Evolutionary conservation across 2,329 filamentous ascomycete species (phyloP).

Genomic region (Penicillium sp.): DNA sequence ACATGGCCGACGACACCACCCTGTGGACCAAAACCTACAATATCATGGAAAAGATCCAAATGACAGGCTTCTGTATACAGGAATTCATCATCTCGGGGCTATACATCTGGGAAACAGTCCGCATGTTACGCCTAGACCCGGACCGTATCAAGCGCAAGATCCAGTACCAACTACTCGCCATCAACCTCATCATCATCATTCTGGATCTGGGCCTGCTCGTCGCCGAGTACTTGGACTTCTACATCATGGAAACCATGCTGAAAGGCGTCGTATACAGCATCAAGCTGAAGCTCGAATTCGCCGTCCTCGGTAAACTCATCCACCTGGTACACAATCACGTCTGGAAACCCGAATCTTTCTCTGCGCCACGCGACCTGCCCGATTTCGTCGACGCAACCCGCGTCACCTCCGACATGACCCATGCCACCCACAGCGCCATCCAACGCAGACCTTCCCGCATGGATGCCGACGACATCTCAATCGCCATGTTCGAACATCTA

Average conservation of each 20-base stretch:
- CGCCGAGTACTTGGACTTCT: slow-evolving; percentile 43
- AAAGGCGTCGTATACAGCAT: slow-evolving; percentile 49
- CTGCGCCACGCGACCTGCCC: slow-evolving; percentile 30
- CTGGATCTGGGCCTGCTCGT: slow-evolving; percentile 46
- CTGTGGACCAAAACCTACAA: slow-evolving; percentile 39
- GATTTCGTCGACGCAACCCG: slow-evolving; percentile 47
- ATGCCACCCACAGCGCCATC: slow-evolving; percentile 25
- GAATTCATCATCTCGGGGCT: slow-evolving; percentile 53
- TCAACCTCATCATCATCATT: slow-evolving; percentile 49
- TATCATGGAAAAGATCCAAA: slow-evolving; percentile 55
- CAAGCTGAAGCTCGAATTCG: slow-evolving; percentile 51
- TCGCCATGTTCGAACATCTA: slow-evolving; percentile 39
- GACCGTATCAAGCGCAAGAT: slow-evolving; percentile 43
- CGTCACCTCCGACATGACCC: slow-evolving; percentile 42
- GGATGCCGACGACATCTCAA: slow-evolving; percentile 36
- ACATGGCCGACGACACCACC: slow-evolving; percentile 23
- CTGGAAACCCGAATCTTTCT: slow-evolving; percentile 37
- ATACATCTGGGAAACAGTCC: slow-evolving; percentile 54
- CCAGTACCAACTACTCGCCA: slow-evolving; percentile 48
- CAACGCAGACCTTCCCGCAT: slow-evolving; percentile 30
- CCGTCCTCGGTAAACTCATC: slow-evolving; percentile 46
- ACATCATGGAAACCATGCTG: slow-evolving; percentile 47
- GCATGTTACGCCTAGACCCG: slow-evolving; percentile 48
- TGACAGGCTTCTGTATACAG: slow-evolving; percentile 56
- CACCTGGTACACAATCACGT: slow-evolving; percentile 39